phyloP scores from a whole-genome alignment of 2,329 filamentous ascomycete genomes.

The Stachybotrys echinatus region DNA sequence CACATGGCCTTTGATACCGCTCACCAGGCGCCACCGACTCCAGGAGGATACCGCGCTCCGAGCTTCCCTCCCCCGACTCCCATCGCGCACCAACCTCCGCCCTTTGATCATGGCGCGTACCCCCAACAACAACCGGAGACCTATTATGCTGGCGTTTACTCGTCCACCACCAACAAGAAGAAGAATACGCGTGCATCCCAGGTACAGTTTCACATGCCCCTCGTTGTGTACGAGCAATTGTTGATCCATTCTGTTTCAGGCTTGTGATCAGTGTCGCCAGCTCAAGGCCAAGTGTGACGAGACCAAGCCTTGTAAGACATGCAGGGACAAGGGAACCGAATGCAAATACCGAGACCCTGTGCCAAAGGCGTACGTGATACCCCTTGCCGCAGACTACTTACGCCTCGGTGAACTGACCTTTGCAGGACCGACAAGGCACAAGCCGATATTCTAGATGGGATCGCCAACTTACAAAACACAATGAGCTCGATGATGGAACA shows the following conservation, averaged over 20 bases:
- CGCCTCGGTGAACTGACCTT: not conserved
- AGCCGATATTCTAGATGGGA: constrained; percentile 54
- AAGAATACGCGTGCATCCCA: constrained; percentile 63
- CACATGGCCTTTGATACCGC: constrained; percentile 50
- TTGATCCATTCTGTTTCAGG: constrained; percentile 40
- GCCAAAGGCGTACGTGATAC: constrained; percentile 71
- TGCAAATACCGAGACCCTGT: constrained; percentile 90
- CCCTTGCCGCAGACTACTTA: not conserved
- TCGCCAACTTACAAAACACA: constrained; percentile 34
- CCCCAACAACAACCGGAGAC: constrained; percentile 28
- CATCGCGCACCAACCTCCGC: constrained; percentile 25
- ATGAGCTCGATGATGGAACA: constrained; percentile 26
- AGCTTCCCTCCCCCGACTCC: constrained; percentile 38
- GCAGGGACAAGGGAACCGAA: constrained; percentile 75
- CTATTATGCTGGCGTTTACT: constrained; percentile 34
- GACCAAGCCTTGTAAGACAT: constrained; percentile 76
- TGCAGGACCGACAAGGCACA: constrained; percentile 54
- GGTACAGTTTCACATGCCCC: constrained; percentile 29
- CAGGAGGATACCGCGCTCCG: constrained; percentile 33
- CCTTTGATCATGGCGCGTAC: constrained; percentile 26
- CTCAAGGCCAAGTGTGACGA: constrained; percentile 92
- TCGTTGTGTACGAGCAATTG: not conserved
- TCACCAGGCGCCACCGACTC: constrained; percentile 38
- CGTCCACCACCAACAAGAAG: constrained; percentile 36
- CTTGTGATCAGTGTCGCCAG: constrained; percentile 83